phyloP scores from a whole-genome alignment of 805 yeast species.

The Metschnikowia matae region DNA sequence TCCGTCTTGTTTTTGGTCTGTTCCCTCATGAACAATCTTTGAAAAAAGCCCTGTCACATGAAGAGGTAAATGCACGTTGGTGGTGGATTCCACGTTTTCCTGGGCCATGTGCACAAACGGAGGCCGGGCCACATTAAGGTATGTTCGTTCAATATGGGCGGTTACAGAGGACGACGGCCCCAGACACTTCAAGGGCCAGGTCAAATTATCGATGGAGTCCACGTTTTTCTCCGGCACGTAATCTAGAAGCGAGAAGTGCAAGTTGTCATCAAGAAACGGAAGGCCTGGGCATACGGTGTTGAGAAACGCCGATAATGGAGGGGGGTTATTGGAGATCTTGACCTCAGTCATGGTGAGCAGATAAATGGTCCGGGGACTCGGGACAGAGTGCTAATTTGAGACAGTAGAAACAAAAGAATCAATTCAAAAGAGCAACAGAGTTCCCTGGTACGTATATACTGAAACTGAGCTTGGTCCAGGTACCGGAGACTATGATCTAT shows the following conservation, averaged over 20 bases:
- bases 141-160: conserved; percentile 20
- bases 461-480: too few relatives aligned
- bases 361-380: background rate
- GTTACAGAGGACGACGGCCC: conserved; percentile 13
- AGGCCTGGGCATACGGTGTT: conserved; percentile 38
- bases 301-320: conserved; percentile 28
- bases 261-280: conserved; percentile 29
- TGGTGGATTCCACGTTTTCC: conserved; percentile 41
- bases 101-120: conserved; percentile 21
- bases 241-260: conserved; percentile 25
- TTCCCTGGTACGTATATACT: too few relatives aligned
- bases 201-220: conserved; percentile 10
- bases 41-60: conserved; percentile 43
- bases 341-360: conserved; percentile 7
- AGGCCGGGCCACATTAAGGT: conserved; percentile 38
- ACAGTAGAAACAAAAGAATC: background rate
- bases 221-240: conserved; percentile 8
- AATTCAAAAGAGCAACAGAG: too few relatives aligned
- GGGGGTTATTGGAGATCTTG: conserved; percentile 17
- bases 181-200: conserved; percentile 27
- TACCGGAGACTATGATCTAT: background rate
- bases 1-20: conserved; percentile 38
- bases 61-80: conserved; percentile 50
- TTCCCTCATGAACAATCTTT: conserved; percentile 30
- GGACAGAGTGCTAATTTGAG: background rate